Base-by-base conservation (phyloP, 768 basidiomycete species). In the Tylopilus intermedius region DNA sequence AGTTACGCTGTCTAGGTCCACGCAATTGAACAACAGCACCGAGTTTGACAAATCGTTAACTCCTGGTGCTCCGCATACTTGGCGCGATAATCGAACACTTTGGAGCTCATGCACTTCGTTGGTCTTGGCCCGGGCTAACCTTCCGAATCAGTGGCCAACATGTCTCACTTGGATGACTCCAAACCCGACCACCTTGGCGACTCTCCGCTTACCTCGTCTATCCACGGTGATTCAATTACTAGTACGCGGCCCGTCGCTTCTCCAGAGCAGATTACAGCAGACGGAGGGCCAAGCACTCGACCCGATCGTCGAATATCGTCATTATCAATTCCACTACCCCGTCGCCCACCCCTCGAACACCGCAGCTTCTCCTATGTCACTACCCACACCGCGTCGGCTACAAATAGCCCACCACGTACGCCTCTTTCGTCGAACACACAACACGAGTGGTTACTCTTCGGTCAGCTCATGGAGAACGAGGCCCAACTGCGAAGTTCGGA, bases 131-230 rank as follows among this genome's bases (percentile, higher is more conserved):
- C 49, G 8, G 15, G 9, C 35, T 18, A 27, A n/a, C 47, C 26
- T 24, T 39, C 11, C 8, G 30, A 15, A 46, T n/a, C 42, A 10
- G 39, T 40, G 29, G 33, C 10, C 11, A 13, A 32, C 49, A 62
- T 64, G 60, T 55, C 56, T 21, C 30, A 24, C 51, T 33, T 39
- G 63, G 92, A 90, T 55, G 79, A 79, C 61, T 77, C 93, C 21
- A 21, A 21, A 10, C 14, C 14, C 70, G 84, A 83, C 72, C 88
- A 92, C 72, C 94, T 88, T 67, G 83, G 90, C 64, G 84, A 90
- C 76, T 87, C 88, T 80, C 73, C 94, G 61, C 90, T 90, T 65
- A 86, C 93, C 70, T 88, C 94, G 68, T 61, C 66, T 26, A 29
- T 55, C 46, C 39, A 39, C 47, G 48, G 58, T n/a, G 50, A 58